Evolutionary conservation across 371 early-diverging fungal genomes (phyloP), one percentile per base, ranked within the genome.

Genomic region (Rhizopus arrhizus): DNA sequence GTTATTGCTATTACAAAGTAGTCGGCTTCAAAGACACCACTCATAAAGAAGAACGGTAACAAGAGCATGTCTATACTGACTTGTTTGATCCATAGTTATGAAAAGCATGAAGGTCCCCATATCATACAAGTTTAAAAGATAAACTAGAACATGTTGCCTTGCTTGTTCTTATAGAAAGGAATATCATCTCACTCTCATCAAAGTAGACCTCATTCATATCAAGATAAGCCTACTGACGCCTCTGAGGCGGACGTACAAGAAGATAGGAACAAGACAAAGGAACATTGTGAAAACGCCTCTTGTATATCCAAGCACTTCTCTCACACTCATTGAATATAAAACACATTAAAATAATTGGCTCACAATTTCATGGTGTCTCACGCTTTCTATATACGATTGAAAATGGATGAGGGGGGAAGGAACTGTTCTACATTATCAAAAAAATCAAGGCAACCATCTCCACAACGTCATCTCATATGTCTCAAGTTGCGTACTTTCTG

Each of bases 371-470:
- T 12, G 56, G 55, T 33, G n/a, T n/a, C 42, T 61, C 31, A 4
- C 8, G 28, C 53, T 61, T 12, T 55, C 56, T 16, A 22, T 55
- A 8, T 55, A 61, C 49, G 55, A 50, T 11, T 61, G 56, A 41
- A 62, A 47, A 51, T n/a, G n/a, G n/a, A 62, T 62, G 56, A 62
- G 56, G 7, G 29, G 54, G 48, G 13, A 46, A 16, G 61, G 49
- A 61, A 54, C 22, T 35, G 54, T 61, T 47, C 38, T 61, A 31
- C 54, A 61, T 13, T 61, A 61, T 48, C 61, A 61, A 29, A 61
- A 61, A 61, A 54, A 38, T 31, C 46, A 46, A 6, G 12, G 48
- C 51, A 12, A 42, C 3, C n/a, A 33, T 54, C 34, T 43, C 50
- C 29, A 33, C 52, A 4, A 34, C 10, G 12, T 22, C 40, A 29